phyloP scores from a whole-genome alignment of 495 filamentous ascomycete species.

The Hypoxylon cercidicola region DNA sequence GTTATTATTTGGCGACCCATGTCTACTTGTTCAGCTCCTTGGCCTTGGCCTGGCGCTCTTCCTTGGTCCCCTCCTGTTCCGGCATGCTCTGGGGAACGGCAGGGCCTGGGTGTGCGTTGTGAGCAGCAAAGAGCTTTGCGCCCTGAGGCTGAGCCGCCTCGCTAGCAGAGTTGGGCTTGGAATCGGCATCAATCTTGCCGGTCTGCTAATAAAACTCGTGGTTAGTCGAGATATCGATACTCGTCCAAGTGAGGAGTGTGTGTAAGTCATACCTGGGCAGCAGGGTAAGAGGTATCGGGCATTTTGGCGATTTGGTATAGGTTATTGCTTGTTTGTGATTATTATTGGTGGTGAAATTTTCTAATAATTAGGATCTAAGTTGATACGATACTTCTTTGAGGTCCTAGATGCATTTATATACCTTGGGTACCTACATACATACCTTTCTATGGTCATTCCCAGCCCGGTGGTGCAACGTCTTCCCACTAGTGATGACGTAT shows the following conservation, averaged over 20 bases:
- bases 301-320: slow-evolving; percentile 30
- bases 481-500: slow-evolving; percentile 45
- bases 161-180: slow-evolving; percentile 45
- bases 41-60: slow-evolving; percentile 72
- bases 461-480: slow-evolving; percentile 32
- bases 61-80: slow-evolving; percentile 68
- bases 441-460: too few relatives aligned
- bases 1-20: not conserved
- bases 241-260: not conserved
- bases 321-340: slow-evolving; percentile 3
- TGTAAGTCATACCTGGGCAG: slow-evolving; percentile 40
- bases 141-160: slow-evolving; percentile 46
- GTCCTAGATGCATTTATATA: slow-evolving; percentile 25
- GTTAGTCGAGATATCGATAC: slow-evolving; percentile 15
- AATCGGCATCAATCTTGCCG: slow-evolving; percentile 45
- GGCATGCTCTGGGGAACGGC: slow-evolving; percentile 59
- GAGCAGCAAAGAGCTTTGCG: slow-evolving; percentile 52
- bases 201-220: slow-evolving; percentile 24
- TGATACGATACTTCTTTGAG: not conserved
- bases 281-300: slow-evolving; percentile 37
- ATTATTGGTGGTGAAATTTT: not conserved
- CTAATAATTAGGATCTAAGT: not conserved
- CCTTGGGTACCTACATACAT: too few relatives aligned
- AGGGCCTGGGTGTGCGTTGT: slow-evolving; percentile 61
- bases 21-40: slow-evolving; percentile 71